phyloP scores from a whole-genome alignment of 1,284 basidiomycete species.

The Moesziomyces aphidis region DNA sequence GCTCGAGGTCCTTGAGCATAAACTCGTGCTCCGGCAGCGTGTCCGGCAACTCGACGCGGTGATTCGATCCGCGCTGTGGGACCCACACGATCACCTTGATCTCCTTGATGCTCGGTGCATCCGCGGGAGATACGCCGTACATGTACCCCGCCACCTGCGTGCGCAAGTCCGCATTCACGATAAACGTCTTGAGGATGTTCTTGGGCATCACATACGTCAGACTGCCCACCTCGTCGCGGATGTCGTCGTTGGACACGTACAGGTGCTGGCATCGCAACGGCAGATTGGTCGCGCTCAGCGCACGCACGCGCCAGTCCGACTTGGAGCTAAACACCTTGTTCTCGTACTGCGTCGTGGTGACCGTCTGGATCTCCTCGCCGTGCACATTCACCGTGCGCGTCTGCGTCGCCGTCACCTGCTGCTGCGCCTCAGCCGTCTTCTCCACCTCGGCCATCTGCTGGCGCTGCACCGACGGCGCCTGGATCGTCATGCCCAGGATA shows the following conservation, averaged over 20 bases:
- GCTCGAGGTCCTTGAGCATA: constrained; percentile 92
- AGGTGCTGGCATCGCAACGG: constrained; percentile 96
- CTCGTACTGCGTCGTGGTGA: constrained; percentile 98
- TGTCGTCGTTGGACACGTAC: constrained; percentile 98
- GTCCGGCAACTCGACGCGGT: constrained; percentile 85
- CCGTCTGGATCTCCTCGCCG: constrained; percentile 94
- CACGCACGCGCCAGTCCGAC: constrained; percentile 98
- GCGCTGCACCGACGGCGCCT: constrained; percentile 82
- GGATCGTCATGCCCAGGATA: constrained; percentile 82
- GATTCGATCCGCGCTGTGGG: constrained; percentile 95
- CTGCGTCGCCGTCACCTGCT: constrained; percentile 95
- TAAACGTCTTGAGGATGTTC: constrained; percentile 95
- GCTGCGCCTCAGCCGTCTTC: constrained; percentile 88
- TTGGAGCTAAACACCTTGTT: constrained; percentile 97
- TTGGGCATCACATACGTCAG: constrained; percentile 97
- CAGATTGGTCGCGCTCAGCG: constrained; percentile 94
- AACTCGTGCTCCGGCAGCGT: constrained; percentile 92
- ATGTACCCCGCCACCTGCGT: constrained; percentile 95
- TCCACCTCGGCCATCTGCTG: constrained; percentile 99
- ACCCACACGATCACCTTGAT: constrained; percentile 96
- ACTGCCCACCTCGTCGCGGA: constrained; percentile 94
- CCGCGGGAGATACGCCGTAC: constrained; percentile 90
- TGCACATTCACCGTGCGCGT: constrained; percentile 98
- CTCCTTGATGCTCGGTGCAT: constrained; percentile 99
- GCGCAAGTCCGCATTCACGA: constrained; percentile 90